phyloP scores from a whole-genome alignment of 768 basidiomycete genomes.

The Symmetrospora coprosmae region DNA sequence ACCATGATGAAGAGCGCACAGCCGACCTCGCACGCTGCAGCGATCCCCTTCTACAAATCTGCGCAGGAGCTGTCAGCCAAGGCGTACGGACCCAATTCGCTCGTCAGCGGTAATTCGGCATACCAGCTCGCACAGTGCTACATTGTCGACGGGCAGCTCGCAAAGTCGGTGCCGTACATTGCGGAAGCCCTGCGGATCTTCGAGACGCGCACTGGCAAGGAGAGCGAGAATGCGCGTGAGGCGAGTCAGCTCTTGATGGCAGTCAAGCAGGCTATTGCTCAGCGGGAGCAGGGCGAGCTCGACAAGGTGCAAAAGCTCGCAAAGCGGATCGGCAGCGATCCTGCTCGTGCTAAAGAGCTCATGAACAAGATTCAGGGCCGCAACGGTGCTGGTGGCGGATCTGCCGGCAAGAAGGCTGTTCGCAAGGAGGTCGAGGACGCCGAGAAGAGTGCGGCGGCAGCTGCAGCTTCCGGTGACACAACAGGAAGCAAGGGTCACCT shows the following conservation, averaged over 20 bases:
- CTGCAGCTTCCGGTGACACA: background rate
- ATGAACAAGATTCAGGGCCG: slow-evolving; percentile 11
- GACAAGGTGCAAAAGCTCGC: slow-evolving; percentile 27
- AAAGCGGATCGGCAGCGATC: slow-evolving; percentile 27
- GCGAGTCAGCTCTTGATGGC: slow-evolving; percentile 36
- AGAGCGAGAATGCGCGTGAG: slow-evolving; percentile 37
- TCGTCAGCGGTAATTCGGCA: slow-evolving; percentile 36
- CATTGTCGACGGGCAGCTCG: slow-evolving; percentile 37
- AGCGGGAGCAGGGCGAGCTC: slow-evolving; percentile 33
- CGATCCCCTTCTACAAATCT: slow-evolving; percentile 35
- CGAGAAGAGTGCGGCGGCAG: slow-evolving; percentile 25
- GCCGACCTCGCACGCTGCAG: slow-evolving; percentile 32
- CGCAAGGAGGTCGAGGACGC: background rate
- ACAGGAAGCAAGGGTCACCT: slow-evolving; percentile 34
- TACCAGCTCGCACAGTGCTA: slow-evolving; percentile 39
- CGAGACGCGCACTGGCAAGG: slow-evolving; percentile 35
- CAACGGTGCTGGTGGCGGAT: background rate
- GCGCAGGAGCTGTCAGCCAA: slow-evolving; percentile 32
- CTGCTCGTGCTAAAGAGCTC: slow-evolving; percentile 22
- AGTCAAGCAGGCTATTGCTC: slow-evolving; percentile 35
- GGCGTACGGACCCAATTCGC: slow-evolving; percentile 37
- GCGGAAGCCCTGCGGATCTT: slow-evolving; percentile 36
- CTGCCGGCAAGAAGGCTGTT: background rate
- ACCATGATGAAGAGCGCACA: slow-evolving; percentile 35
- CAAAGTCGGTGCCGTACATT: slow-evolving; percentile 33